Evolutionary conservation across 371 early-diverging fungal genomes (phyloP).

Genomic region (Rhizopus sp.): DNA sequence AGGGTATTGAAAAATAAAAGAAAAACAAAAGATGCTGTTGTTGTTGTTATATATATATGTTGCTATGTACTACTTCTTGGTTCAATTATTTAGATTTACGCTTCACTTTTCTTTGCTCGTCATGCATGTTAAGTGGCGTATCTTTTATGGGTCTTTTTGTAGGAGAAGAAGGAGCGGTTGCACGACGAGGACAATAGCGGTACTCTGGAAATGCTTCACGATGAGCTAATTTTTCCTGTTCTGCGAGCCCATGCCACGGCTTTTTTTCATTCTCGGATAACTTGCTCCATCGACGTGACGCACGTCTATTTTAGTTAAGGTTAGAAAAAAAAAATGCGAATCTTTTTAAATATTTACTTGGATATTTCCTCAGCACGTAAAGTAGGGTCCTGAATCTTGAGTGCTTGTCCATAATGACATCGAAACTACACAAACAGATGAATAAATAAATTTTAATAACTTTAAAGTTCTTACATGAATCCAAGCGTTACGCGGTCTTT

Average conservation of each 20-base stretch:
- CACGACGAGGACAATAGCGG: slow-evolving; percentile 42
- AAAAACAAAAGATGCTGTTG: not conserved
- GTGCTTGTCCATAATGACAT: slow-evolving; percentile 37
- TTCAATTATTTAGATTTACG: slow-evolving; percentile 2
- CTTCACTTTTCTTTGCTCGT: not conserved
- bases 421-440: slow-evolving; percentile 25
- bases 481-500: slow-evolving; percentile 43
- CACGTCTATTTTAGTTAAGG: slow-evolving; percentile 29
- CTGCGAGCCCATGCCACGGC: slow-evolving; percentile 50
- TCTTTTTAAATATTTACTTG: slow-evolving; percentile 24
- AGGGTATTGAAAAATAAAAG: not conserved
- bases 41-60: not conserved
- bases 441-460: not conserved
- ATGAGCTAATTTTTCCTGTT: slow-evolving; percentile 48
- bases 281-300: slow-evolving; percentile 45
- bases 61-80: not conserved
- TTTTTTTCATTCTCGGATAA: slow-evolving; percentile 48
- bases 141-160: slow-evolving; percentile 5
- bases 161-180: slow-evolving; percentile 23
- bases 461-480: slow-evolving; percentile 30
- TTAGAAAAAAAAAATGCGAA: not conserved
- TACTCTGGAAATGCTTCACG: slow-evolving; percentile 53
- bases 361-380: slow-evolving; percentile 42
- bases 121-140: slow-evolving; percentile 20
- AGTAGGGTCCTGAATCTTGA: slow-evolving; percentile 33